These are phyloP conservation scores for Pseudogymnoascus sp. DNA, from an alignment of 2,329 filamentous ascomycete species.

Conservation along the genomic window DNA sequence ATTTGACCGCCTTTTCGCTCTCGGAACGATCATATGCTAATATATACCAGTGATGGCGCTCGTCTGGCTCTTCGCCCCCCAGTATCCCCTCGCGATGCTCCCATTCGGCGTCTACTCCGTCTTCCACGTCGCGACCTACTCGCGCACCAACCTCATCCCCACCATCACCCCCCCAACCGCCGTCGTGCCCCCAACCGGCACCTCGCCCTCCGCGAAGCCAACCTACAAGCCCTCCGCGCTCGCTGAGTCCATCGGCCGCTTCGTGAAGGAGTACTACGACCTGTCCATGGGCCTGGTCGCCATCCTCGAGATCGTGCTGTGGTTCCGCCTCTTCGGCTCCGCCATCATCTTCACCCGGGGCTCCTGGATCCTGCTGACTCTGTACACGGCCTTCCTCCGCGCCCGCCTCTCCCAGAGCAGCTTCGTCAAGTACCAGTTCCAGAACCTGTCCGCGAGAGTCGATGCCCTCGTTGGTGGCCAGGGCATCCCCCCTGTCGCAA, in stretches of 20 bases:
- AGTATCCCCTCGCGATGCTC: conserved; percentile 82
- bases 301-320: conserved; percentile 77
- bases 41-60: conserved; percentile 69
- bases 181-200: conserved; percentile 45
- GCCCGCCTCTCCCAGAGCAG: conserved; percentile 83
- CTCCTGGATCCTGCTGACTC: conserved; percentile 76
- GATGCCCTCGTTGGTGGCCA: conserved; percentile 81
- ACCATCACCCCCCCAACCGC: conserved; percentile 65
- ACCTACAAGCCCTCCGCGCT: conserved; percentile 46
- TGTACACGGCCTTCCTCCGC: conserved; percentile 91
- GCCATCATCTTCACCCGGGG: conserved; percentile 83
- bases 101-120: conserved; percentile 96
- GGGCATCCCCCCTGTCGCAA: conserved; percentile 72
- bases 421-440: conserved; percentile 82
- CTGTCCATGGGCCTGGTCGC: conserved; percentile 90
- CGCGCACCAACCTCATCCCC: conserved; percentile 86
- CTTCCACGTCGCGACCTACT: conserved; percentile 97
- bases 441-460: conserved; percentile 63
- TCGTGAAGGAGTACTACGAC: conserved; percentile 98
- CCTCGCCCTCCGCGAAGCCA: conserved; percentile 50
- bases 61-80: conserved; percentile 87
- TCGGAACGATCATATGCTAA: conserved; percentile 12
- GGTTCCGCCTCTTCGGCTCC: conserved; percentile 73
- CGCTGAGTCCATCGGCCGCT: conserved; percentile 78
- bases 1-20: background rate